A percentile compares a stretch with the other conserved stretches of the same genome.
These are phyloP conservation scores for Ganoderma lingzhi DNA, from an alignment of 1,284 basidiomycete genomes.

Conservation along the genomic window DNA sequence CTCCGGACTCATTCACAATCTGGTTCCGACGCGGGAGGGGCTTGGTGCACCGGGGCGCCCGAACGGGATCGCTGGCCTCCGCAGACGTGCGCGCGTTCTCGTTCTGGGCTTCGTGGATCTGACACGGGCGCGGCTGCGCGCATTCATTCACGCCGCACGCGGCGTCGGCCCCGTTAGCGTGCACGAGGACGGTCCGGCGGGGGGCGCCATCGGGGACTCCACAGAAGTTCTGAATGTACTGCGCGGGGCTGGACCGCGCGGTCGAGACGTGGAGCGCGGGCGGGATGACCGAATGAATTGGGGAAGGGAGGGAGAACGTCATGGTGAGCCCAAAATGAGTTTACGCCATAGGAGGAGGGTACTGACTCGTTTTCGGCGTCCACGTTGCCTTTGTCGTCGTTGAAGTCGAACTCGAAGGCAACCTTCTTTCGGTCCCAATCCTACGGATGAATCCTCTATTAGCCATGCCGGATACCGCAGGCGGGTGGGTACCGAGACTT, in stretches of 20 bases:
- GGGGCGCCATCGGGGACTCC: not conserved
- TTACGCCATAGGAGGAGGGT: not conserved
- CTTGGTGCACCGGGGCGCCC: not conserved
- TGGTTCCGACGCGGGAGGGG: not conserved
- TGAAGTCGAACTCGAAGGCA: not conserved
- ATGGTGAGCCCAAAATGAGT: not conserved
- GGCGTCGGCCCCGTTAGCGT: not conserved
- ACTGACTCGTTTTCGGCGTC: not conserved
- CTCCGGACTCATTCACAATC: not conserved
- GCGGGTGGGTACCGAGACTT: not conserved
- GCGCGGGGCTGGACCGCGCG: not conserved
- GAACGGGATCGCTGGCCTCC: not conserved
- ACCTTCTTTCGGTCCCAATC: not conserved
- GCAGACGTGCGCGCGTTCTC: not conserved
- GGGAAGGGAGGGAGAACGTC: not conserved
- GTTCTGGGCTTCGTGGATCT: slow-evolving; percentile 1
- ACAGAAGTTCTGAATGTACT: not conserved
- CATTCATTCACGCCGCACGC: not conserved
- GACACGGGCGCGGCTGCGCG: slow-evolving; percentile 1
- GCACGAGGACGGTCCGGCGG: not conserved
- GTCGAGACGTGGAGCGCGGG: not conserved
- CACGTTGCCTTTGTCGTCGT: not conserved
- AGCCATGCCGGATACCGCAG: not conserved
- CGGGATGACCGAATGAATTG: not conserved
- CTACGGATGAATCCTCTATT: not conserved